phyloP scores from a whole-genome alignment of 768 basidiomycete genomes.

The Phylloporus arenicola region DNA sequence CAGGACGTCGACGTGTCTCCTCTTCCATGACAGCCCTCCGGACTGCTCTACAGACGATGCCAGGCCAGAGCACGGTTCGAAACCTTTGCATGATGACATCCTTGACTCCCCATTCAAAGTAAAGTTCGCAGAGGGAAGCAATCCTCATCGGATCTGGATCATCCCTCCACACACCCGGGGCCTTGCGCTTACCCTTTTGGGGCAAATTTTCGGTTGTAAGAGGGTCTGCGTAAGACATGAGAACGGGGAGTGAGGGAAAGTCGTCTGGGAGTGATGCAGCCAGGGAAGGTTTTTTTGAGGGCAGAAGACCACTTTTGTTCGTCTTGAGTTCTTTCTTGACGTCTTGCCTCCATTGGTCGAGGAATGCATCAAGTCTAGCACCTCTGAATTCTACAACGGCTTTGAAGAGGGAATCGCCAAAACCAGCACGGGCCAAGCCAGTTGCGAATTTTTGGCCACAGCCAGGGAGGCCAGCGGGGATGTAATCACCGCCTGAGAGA shows the following conservation, averaged over 20 bases:
- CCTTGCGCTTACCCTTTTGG: slow-evolving; percentile 28
- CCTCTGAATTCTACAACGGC: slow-evolving; percentile 49
- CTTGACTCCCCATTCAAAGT: slow-evolving; percentile 89
- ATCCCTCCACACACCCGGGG: slow-evolving; percentile 39
- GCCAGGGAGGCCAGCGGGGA: slow-evolving; percentile 59
- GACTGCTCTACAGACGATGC: slow-evolving; percentile 63
- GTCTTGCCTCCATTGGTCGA: slow-evolving; percentile 58
- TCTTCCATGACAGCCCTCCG: slow-evolving; percentile 55
- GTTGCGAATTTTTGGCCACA: slow-evolving; percentile 71
- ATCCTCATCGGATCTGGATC: slow-evolving; percentile 70
- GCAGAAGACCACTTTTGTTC: slow-evolving; percentile 58
- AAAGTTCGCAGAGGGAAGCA: slow-evolving; percentile 76
- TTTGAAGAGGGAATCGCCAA: slow-evolving; percentile 63
- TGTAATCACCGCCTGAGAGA: slow-evolving; percentile 88
- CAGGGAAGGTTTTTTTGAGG: slow-evolving; percentile 58
- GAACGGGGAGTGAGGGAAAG: slow-evolving; percentile 69
- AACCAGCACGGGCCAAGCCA: slow-evolving; percentile 75
- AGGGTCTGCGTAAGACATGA: slow-evolving; percentile 75
- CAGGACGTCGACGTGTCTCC: slow-evolving; percentile 28
- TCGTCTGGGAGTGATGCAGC: slow-evolving; percentile 57
- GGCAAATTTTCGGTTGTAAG: slow-evolving; percentile 60
- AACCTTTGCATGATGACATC: slow-evolving; percentile 82
- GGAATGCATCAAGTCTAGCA: slow-evolving; percentile 44
- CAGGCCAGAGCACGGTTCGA: slow-evolving; percentile 76
- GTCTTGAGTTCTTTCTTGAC: slow-evolving; percentile 62